These are phyloP conservation scores for Grammothele lineata DNA, from an alignment of 768 basidiomycete species.

Conservation along the genomic window DNA sequence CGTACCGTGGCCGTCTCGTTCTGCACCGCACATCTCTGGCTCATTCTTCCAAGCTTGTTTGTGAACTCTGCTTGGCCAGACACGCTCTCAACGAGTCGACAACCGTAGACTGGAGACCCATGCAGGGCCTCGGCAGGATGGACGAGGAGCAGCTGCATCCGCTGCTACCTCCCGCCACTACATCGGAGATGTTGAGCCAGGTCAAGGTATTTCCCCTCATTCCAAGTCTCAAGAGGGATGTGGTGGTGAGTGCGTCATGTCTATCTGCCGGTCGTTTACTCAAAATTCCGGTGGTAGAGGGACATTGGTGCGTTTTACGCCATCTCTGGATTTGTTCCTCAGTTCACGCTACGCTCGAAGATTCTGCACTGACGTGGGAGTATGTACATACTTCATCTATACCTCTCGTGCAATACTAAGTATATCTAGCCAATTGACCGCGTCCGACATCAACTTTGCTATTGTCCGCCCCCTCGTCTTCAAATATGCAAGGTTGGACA, in stretches of 20 bases:
- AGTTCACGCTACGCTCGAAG: conserved; percentile 29
- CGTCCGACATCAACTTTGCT: conserved; percentile 78
- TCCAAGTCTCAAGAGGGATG: conserved; percentile 64
- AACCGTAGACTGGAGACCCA: too few relatives aligned
- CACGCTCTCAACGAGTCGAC: too few relatives aligned
- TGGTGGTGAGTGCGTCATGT: conserved; percentile 46
- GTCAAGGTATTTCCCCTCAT: conserved; percentile 82
- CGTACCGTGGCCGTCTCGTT: too few relatives aligned
- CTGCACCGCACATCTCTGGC: background rate
- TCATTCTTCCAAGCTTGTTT: background rate
- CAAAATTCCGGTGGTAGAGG: conserved; percentile 20
- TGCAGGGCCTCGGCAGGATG: background rate
- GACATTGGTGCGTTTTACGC: conserved; percentile 19
- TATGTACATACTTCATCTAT: conserved; percentile 35
- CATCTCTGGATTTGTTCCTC: conserved; percentile 1
- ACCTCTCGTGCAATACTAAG: background rate
- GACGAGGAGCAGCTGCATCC: conserved; percentile 22
- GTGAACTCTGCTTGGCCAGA: too few relatives aligned
- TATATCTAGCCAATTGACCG: conserved; percentile 63
- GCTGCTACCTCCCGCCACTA: conserved; percentile 53
- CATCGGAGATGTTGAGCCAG: conserved; percentile 52
- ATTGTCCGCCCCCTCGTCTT: conserved; percentile 72
- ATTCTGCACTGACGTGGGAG: conserved; percentile 79
- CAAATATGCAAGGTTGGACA: conserved; percentile 75
- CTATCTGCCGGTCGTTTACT: too few relatives aligned